Conservation (phyloP, 106 monocot species). For the Dendrobium nobile region DNA sequence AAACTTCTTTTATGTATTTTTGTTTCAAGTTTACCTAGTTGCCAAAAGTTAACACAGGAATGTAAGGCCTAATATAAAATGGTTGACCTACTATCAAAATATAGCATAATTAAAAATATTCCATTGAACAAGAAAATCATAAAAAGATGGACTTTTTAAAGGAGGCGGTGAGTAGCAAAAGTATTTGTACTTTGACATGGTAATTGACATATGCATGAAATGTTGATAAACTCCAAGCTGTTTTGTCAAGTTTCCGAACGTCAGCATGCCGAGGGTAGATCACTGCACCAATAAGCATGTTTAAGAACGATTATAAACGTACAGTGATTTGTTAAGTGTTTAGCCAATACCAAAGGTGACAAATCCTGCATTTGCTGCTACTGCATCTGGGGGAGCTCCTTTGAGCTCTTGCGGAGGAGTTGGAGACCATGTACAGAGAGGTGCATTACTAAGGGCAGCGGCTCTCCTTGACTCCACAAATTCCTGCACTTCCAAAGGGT, state of each 20-base stretch:
- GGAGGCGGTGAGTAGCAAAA: background rate
- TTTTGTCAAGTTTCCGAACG: conserved; percentile 70
- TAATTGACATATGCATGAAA: conserved; percentile 99
- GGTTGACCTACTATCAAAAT: background rate
- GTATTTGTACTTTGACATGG: conserved; percentile 71
- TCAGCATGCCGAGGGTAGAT: conserved; percentile 78
- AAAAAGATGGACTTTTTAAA: background rate
- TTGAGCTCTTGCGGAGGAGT: conserved; percentile 78
- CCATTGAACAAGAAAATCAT: background rate
- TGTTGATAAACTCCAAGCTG: conserved; percentile 86
- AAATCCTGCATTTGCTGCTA: conserved; percentile 89
- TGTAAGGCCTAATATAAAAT: background rate
- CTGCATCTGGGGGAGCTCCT: conserved; percentile 46
- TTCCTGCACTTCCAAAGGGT: conserved; percentile 40
- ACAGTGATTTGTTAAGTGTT: background rate
- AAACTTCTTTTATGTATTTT: background rate
- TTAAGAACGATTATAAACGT: conserved; percentile 6
- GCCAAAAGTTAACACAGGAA: background rate
- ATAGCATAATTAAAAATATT: background rate
- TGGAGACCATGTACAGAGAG: conserved; percentile 81
- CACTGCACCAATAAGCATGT: conserved; percentile 32
- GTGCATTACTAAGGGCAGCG: conserved; percentile 76
- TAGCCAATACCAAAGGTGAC: conserved; percentile 77
- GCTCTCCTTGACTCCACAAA: conserved; percentile 86
- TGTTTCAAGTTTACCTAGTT: background rate